Evolutionary conservation across 331 rosid species (phyloP), one percentile per base, ranked within the genome.

Genomic region (Acacia concinna): DNA sequence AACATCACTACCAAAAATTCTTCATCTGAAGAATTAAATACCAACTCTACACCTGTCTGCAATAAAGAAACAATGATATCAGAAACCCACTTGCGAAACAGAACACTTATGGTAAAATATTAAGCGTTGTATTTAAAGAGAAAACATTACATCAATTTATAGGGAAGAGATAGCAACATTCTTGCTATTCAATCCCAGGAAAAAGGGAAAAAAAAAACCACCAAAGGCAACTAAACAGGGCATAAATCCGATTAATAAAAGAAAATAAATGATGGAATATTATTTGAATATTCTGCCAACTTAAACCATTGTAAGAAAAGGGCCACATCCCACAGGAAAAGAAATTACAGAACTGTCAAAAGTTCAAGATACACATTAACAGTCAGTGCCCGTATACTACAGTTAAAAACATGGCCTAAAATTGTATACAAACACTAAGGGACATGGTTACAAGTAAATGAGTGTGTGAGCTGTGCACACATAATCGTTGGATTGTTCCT

Each of bases 11-110:
- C 87, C 83, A 75, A 85, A 78, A 77, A 75, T 51, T 84, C 90
- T 75, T 93, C 94, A 28, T 87, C 89, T 9, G 87, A 64, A 64
- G 89, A 74, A 60, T 85, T 84, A 38, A 71, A 76, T 72, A 91
- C 49, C 49, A 95, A 73, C 77, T 83, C 86, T 68, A 81, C 66
- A 81, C 97, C 97, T 54, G 82, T 79, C 99, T 95, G 89, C 68
- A 81, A 76, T 37, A 76, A 66, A 75, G 31, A 63, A 81, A 68
- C 43, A 52, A 64, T 25, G 23, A 31, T 15, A 54, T 56, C 28
- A 76, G 85, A 82, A 65, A 69, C 47, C 68, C 2, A n/a, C 54
- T 56, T 54, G 21, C 4, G 12, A 54, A n/a, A 54, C 62, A n/a
- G 27, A 54, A 54, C 30, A 9, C 28, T 8, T 54, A n/a, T 54